A percentile compares a stretch with the other conserved stretches of the same genome.
These are phyloP conservation scores for Nigrospora sphaerica DNA, from an alignment of 2,329 filamentous ascomycete species.

Conservation along the genomic window DNA sequence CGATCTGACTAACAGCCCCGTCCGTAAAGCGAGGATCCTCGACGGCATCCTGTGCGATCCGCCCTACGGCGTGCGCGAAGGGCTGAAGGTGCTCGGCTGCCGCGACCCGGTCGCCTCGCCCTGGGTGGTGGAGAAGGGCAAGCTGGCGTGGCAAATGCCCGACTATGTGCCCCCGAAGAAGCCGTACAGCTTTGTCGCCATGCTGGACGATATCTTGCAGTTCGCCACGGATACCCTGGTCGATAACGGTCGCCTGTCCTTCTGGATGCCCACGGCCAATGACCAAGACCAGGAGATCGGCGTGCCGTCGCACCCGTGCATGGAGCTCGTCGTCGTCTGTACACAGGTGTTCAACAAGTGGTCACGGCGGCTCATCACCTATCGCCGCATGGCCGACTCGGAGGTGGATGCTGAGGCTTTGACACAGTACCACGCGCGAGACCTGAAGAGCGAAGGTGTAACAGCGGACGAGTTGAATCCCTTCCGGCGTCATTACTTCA, in stretches of 20 bases:
- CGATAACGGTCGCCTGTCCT: constrained; percentile 70
- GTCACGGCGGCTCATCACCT: constrained; percentile 85
- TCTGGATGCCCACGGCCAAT: constrained; percentile 96
- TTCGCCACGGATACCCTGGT: constrained; percentile 76
- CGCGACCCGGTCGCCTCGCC: constrained; percentile 56
- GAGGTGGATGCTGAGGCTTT: constrained; percentile 41
- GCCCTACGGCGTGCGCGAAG: constrained; percentile 91
- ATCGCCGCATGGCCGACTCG: constrained; percentile 60
- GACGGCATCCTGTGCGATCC: constrained; percentile 95
- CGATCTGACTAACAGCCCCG: constrained; percentile 81
- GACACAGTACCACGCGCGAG: constrained; percentile 19
- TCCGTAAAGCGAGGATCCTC: constrained; percentile 48
- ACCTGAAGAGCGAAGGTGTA: constrained; percentile 28
- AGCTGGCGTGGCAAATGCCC: constrained; percentile 44
- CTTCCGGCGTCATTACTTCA: constrained; percentile 53
- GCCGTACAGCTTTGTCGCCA: constrained; percentile 84
- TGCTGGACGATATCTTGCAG: constrained; percentile 82
- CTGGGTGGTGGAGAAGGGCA: constrained; percentile 61
- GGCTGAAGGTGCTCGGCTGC: constrained; percentile 76
- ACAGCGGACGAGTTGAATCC: constrained; percentile 55
- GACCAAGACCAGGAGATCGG: constrained; percentile 69
- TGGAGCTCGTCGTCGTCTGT: constrained; percentile 70
- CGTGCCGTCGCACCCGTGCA: constrained; percentile 67
- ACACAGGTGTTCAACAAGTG: constrained; percentile 88
- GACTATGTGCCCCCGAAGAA: constrained; percentile 65